Conservation (phyloP, 305 asterid species). For the Fraxinus platypoda region DNA sequence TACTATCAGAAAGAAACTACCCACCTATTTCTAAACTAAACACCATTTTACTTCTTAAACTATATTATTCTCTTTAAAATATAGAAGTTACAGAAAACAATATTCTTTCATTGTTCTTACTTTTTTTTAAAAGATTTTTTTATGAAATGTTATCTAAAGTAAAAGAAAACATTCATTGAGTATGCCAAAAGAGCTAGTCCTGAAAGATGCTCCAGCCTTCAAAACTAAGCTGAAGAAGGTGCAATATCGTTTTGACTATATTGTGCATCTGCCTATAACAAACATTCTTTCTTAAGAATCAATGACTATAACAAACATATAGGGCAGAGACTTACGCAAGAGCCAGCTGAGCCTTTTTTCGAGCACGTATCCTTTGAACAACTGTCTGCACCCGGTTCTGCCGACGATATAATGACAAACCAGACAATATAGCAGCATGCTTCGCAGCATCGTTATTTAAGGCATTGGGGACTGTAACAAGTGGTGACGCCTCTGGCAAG, state of each 20-base stretch:
- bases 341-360: conserved; percentile 90
- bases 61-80: not conserved
- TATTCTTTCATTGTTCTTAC: not conserved
- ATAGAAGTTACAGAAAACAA: not conserved
- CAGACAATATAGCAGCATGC: conserved; percentile 51
- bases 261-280: conserved; percentile 16
- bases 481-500: conserved; percentile 89
- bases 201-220: not conserved
- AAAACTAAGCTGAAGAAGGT: not conserved
- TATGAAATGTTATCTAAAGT: not conserved
- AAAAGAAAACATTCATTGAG: not conserved
- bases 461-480: conserved; percentile 48
- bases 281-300: conserved; percentile 19
- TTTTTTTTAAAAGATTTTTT: not conserved
- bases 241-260: conserved; percentile 22
- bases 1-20: not conserved
- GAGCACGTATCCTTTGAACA: conserved; percentile 82
- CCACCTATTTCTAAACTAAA: not conserved
- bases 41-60: not conserved
- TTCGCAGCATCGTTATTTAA: conserved; percentile 53
- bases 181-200: not conserved
- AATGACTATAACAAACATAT: conserved; percentile 41
- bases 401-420: conserved; percentile 80
- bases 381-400: conserved; percentile 89
- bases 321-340: conserved; percentile 84